phyloP scores from a whole-genome alignment of 306 rosid genomes.

The Parietaria judaica region DNA sequence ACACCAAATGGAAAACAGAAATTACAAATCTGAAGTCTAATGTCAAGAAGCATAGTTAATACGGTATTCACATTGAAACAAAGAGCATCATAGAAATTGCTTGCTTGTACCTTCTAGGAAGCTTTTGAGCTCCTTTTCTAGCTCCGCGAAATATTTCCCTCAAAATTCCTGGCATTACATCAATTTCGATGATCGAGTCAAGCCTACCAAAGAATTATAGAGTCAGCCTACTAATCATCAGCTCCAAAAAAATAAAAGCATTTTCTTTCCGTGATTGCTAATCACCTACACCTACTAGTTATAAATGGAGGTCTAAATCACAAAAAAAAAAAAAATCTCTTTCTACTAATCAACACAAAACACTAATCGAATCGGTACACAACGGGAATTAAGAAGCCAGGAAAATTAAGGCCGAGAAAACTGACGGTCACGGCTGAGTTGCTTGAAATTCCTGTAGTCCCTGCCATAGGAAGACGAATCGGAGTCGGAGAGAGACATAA shows the following conservation, averaged over 20 bases:
- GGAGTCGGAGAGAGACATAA: constrained; percentile 48
- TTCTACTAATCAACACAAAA: neutral
- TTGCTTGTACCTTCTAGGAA: constrained; percentile 75
- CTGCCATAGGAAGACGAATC: constrained; percentile 47
- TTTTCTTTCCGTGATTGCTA: neutral
- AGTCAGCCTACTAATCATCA: too few species aligned
- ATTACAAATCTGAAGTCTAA: neutral
- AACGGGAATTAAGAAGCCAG: neutral
- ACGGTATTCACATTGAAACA: too few species aligned
- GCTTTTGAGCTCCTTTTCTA: constrained; percentile 78
- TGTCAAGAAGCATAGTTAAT: too few species aligned
- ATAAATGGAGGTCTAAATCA: too few species aligned
- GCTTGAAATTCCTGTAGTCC: constrained; percentile 49
- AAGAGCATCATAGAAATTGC: neutral
- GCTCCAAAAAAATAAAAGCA: too few species aligned
- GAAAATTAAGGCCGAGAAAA: neutral
- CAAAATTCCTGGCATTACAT: constrained; percentile 60
- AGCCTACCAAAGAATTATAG: too few species aligned
- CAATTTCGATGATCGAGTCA: too few species aligned
- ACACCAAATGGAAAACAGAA: constrained; percentile 25
- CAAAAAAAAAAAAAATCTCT: too few species aligned
- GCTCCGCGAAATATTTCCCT: constrained; percentile 81
- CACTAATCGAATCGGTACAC: neutral
- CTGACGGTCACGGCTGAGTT: constrained; percentile 56
- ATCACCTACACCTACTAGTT: neutral